These are phyloP conservation scores for Termitomyces sp. DNA, from an alignment of 768 basidiomycete genomes.

Conservation along the genomic window DNA sequence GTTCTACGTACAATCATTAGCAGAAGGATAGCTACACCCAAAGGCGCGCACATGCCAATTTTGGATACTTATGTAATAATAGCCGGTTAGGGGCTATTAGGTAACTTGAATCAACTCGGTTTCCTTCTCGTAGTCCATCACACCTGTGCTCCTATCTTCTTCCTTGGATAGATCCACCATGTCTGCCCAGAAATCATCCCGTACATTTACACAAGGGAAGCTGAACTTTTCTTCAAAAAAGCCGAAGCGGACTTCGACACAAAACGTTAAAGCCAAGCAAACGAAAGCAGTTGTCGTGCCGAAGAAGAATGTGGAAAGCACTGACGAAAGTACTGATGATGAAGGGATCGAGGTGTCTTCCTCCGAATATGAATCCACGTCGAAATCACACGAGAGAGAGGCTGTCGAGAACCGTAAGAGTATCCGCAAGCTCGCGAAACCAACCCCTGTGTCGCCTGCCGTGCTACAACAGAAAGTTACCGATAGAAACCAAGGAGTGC, in stretches of 20 bases:
- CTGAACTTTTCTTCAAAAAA: conserved; percentile 42
- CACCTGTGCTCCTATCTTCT: not conserved
- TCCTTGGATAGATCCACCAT: not conserved
- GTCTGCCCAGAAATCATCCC: conserved; percentile 6
- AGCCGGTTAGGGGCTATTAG: not conserved
- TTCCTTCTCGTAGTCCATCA: not conserved
- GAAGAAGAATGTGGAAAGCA: conserved; percentile 7
- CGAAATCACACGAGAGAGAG: not conserved
- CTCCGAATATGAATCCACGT: conserved; percentile 17
- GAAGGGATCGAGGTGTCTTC: conserved; percentile 18
- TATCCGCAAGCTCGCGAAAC: not conserved
- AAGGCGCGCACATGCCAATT: too few relatives aligned
- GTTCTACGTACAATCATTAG: too few relatives aligned
- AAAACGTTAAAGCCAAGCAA: conserved; percentile 18
- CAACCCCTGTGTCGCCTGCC: not conserved
- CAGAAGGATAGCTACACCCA: too few relatives aligned
- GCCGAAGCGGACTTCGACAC: conserved; percentile 28
- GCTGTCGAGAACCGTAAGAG: not conserved
- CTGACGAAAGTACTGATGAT: conserved; percentile 17
- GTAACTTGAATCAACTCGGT: not conserved
- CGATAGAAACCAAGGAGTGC: conserved; percentile 10
- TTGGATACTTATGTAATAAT: too few relatives aligned
- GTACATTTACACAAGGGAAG: conserved; percentile 35
- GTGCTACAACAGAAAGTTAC: conserved; percentile 1
- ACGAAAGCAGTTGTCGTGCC: conserved; percentile 9